Conservation (phyloP, 768 basidiomycete genomes). For the Pholiota microspora region DNA sequence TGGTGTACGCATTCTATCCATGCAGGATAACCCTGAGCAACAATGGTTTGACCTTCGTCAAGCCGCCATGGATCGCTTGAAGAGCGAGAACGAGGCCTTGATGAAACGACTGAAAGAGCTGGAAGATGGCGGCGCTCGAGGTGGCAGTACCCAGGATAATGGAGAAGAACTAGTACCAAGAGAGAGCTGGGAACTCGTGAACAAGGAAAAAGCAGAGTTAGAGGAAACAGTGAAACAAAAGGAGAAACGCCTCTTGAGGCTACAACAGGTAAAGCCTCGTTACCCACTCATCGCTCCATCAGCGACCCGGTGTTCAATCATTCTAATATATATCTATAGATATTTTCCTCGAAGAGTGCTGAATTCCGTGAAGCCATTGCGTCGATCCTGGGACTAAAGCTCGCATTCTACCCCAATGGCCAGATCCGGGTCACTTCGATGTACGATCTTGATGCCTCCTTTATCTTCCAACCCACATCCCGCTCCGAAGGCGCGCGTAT, state of each 20-base stretch:
- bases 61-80: slow-evolving; percentile 71
- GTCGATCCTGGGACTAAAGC: slow-evolving; percentile 86
- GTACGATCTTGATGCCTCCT: slow-evolving; percentile 83
- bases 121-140: slow-evolving; percentile 36
- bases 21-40: slow-evolving; percentile 81
- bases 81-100: slow-evolving; percentile 81
- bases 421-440: slow-evolving; percentile 88
- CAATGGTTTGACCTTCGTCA: slow-evolving; percentile 77
- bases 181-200: slow-evolving; percentile 74
- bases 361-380: slow-evolving; percentile 93
- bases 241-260: slow-evolving; percentile 74
- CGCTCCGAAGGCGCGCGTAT: slow-evolving; percentile 47
- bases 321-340: slow-evolving; percentile 38
- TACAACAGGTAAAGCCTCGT: slow-evolving; percentile 64
- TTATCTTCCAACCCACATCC: slow-evolving; percentile 72
- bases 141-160: not conserved
- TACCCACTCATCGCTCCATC: not conserved
- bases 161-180: slow-evolving; percentile 61
- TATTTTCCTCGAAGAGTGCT: slow-evolving; percentile 80
- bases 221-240: slow-evolving; percentile 67
- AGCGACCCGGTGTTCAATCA: not conserved
- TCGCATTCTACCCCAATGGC: slow-evolving; percentile 89
- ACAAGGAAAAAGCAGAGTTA: slow-evolving; percentile 67
- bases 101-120: slow-evolving; percentile 63
- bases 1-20: slow-evolving; percentile 61